phyloP scores from a whole-genome alignment of 805 yeast genomes.

The Wickerhamiella kurtzmanii region DNA sequence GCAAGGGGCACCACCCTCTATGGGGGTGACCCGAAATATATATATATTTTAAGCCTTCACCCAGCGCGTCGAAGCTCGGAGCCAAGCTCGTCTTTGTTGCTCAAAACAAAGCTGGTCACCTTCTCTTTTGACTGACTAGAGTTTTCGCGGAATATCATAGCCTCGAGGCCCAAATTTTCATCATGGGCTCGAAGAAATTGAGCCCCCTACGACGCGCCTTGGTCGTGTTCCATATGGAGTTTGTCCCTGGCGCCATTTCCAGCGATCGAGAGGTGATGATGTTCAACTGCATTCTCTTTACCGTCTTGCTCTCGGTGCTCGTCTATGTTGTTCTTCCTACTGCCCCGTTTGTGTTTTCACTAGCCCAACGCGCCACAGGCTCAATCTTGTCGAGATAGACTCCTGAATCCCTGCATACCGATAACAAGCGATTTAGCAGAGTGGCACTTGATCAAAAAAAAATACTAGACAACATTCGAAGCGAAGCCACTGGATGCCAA shows the following conservation, averaged over 20 bases:
- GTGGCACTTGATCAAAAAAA: background rate
- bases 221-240: constrained; percentile 11
- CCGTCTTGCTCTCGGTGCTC: background rate
- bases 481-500: background rate
- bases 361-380: background rate
- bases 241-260: constrained; percentile 10
- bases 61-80: too few relatives aligned
- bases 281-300: background rate
- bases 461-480: background rate
- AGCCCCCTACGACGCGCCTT: constrained; percentile 3
- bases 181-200: background rate
- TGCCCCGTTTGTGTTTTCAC: background rate
- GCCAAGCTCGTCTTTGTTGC: too few relatives aligned
- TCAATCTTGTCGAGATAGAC: background rate
- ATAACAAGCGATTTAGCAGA: background rate
- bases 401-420: background rate
- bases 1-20: background rate
- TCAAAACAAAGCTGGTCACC: background rate
- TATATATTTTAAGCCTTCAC: too few relatives aligned
- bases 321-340: background rate
- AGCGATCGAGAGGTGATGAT: background rate
- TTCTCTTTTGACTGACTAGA: background rate
- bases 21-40: too few relatives aligned
- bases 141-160: background rate
- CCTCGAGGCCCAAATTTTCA: too few relatives aligned